Conservation (phyloP, 2,329 filamentous ascomycete species). For the Pseudopyricularia cyperi region DNA sequence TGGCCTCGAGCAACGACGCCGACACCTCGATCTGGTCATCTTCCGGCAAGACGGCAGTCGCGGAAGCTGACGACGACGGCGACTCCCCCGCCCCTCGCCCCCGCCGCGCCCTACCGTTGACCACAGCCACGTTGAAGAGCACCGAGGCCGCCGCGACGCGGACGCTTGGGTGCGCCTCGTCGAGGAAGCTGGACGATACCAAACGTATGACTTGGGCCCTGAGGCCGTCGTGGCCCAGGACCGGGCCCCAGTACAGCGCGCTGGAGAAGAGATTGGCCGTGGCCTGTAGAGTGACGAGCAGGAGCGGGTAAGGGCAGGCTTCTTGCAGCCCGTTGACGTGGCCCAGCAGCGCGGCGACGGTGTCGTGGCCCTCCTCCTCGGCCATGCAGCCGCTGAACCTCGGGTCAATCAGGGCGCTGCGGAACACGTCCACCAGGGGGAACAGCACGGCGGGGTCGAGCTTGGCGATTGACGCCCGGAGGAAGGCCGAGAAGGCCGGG, state of each 20-base stretch:
- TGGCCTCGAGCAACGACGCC: conserved; percentile 67
- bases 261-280: conserved; percentile 76
- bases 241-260: conserved; percentile 52
- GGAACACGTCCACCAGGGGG: conserved; percentile 71
- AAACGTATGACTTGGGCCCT: conserved; percentile 51
- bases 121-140: conserved; percentile 66
- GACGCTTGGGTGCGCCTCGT: conserved; percentile 59
- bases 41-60: conserved; percentile 39
- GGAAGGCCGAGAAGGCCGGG: conserved; percentile 45
- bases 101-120: conserved; percentile 45
- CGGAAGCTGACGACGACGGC: conserved; percentile 15
- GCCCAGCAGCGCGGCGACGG: conserved; percentile 47
- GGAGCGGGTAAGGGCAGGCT: conserved; percentile 64
- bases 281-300: conserved; percentile 72
- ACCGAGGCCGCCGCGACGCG: conserved; percentile 73
- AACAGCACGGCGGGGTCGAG: conserved; percentile 59
- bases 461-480: conserved; percentile 39
- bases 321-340: conserved; percentile 38
- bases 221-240: conserved; percentile 39
- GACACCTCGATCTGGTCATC: conserved; percentile 68
- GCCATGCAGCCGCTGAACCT: conserved; percentile 73
- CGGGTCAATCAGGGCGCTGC: conserved; percentile 63
- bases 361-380: conserved; percentile 55
- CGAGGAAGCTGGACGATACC: conserved; percentile 66
- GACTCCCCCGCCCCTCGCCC: conserved; percentile 36